Percentiles rank a stretch among this genome's conserved stretches.
Evolutionary conservation across 1,139 yeast species (phyloP).

Genomic region (Magnusiomyces paraingens): DNA sequence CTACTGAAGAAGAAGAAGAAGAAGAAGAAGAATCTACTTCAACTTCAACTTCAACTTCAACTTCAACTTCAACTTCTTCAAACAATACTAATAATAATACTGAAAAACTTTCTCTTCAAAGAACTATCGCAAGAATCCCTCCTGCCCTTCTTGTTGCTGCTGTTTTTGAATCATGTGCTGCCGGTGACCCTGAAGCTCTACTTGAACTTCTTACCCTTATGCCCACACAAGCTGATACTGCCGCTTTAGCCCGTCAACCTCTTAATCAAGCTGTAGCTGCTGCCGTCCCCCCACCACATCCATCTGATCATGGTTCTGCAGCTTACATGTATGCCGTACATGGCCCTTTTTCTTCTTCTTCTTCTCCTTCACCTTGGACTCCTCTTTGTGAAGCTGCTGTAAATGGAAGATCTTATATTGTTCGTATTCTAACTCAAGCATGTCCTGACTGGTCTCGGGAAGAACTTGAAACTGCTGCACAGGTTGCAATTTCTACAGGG

Average conservation of each 20-base stretch:
- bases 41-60: too few relatives aligned
- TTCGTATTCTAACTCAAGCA: constrained; percentile 15
- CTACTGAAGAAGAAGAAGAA: background rate
- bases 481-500: background rate
- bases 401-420: constrained; percentile 18
- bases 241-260: background rate
- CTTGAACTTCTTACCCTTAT: constrained; percentile 14
- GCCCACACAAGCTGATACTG: background rate
- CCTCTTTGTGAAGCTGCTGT: constrained; percentile 20
- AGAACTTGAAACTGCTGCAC: constrained; percentile 10
- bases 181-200: constrained; percentile 21
- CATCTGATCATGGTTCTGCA: constrained; percentile 3
- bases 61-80: too few relatives aligned
- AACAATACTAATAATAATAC: background rate
- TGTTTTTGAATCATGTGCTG: constrained; percentile 20
- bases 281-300: constrained; percentile 1
- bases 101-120: too few relatives aligned
- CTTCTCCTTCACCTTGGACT: constrained; percentile 19
- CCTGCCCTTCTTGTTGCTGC: constrained; percentile 13
- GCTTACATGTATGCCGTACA: background rate
- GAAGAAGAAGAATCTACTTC: too few relatives aligned
- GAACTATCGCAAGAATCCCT: background rate
- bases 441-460: constrained; percentile 16
- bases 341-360: background rate
- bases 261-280: background rate